Percentiles rank a stretch among this genome's conserved stretches.
Evolutionary conservation across 2,329 filamentous ascomycete genomes (phyloP).

Genomic region (Metarhizium guizhouense): DNA sequence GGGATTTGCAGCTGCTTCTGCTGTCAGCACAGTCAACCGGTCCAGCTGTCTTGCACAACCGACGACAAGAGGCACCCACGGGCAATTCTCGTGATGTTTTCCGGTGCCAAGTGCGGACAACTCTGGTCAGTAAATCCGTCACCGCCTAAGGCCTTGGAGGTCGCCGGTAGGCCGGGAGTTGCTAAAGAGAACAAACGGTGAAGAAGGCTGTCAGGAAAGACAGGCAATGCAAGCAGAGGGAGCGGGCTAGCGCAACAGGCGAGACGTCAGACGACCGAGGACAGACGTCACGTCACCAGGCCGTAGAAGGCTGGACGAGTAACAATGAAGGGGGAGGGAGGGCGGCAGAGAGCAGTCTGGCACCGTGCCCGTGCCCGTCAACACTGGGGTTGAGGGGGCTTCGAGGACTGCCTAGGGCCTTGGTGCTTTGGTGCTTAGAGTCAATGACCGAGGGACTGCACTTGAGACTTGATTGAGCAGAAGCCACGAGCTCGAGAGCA

Average conservation of each 20-base stretch:
- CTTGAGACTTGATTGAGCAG: neutral
- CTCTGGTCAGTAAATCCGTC: neutral
- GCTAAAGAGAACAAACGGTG: constrained; percentile 2
- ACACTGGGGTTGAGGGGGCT: neutral
- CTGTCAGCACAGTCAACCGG: neutral
- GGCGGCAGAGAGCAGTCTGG: neutral
- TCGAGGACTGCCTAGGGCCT: neutral
- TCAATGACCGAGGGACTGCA: neutral
- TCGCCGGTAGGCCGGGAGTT: neutral
- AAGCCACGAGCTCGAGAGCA: neutral
- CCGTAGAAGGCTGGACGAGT: neutral
- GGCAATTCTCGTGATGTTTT: neutral
- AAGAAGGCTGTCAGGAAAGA: constrained; percentile 2
- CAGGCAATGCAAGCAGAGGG: neutral
- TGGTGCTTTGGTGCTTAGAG: neutral
- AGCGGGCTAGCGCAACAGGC: neutral
- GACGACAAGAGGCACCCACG: neutral
- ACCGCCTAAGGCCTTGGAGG: neutral
- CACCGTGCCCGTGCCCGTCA: neutral
- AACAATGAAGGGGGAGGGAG: neutral
- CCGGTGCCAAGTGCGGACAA: neutral
- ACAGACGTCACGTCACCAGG: neutral
- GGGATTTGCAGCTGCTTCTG: neutral
- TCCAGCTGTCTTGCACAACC: neutral
- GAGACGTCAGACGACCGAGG: neutral